These are phyloP conservation scores for Euphrasia arctica DNA, from an alignment of 305 asterid species.

Conservation along the genomic window DNA sequence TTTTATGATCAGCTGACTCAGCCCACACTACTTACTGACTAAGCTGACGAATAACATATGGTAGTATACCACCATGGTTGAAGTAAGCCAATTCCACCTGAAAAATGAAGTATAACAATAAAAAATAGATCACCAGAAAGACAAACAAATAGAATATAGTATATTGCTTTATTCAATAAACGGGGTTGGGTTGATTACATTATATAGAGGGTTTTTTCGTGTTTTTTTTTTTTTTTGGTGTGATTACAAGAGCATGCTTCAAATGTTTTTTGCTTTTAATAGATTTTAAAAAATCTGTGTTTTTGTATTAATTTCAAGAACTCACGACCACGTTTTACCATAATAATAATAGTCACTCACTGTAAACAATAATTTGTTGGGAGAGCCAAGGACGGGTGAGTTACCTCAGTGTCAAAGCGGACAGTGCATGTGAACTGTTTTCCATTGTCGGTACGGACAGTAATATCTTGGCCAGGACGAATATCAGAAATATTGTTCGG, in stretches of 20 bases:
- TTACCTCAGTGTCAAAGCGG: conserved; percentile 93
- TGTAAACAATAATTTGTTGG: no score
- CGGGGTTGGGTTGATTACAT: no score
- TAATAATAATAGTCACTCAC: no score
- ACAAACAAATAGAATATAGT: no score
- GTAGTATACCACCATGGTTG: conserved; percentile 86
- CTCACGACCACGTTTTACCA: no score
- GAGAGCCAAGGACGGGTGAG: conserved; percentile 6
- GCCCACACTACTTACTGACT: conserved; percentile 40
- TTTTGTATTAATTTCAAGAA: no score
- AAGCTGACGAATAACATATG: conserved; percentile 75
- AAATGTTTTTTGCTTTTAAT: no score
- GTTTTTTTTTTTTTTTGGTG: no score
- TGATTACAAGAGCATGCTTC: no score
- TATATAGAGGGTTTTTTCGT: no score
- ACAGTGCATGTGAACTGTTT: conserved; percentile 80
- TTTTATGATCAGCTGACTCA: conserved; percentile 18
- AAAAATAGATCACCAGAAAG: background rate
- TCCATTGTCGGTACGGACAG: conserved; percentile 66
- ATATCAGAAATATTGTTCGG: conserved; percentile 69
- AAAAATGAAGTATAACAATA: background rate
- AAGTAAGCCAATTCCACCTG: conserved; percentile 89
- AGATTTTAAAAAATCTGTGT: no score
- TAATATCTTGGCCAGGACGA: conserved; percentile 87
- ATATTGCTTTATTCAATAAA: no score